These are phyloP conservation scores for Cutaneotrichosporon sp. DNA, from an alignment of 1,284 basidiomycete species.

Conservation along the genomic window DNA sequence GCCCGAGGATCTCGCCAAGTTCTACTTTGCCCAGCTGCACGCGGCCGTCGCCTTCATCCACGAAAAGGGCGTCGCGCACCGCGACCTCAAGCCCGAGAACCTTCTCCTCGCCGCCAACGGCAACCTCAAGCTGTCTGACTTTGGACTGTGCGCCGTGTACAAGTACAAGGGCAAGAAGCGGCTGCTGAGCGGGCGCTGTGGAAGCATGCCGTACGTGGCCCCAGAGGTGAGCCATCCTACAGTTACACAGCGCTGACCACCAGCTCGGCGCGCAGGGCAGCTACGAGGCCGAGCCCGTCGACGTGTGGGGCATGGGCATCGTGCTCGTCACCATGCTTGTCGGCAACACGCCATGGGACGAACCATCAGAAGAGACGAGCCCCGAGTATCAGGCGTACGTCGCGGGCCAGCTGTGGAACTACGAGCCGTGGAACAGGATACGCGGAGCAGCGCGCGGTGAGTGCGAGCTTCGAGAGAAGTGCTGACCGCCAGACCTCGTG, in stretches of 20 bases:
- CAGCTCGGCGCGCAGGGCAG: constrained; percentile 52
- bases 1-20: constrained; percentile 82
- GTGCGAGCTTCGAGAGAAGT: constrained; percentile 24
- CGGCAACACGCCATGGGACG: constrained; percentile 98
- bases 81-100: constrained; percentile 97
- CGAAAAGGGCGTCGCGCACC: constrained; percentile 85
- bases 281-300: constrained; percentile 89
- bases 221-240: constrained; percentile 67
- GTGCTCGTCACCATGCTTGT: constrained; percentile 89
- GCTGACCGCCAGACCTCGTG: constrained; percentile 63
- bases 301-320: constrained; percentile 96
- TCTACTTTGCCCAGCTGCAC: constrained; percentile 88
- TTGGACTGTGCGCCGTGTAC: constrained; percentile 91
- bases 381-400: constrained; percentile 78
- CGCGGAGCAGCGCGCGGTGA: constrained; percentile 63
- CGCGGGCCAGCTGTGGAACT: constrained; percentile 71
- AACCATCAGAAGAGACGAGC: constrained; percentile 71
- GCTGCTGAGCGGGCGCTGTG: constrained; percentile 79
- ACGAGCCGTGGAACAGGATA: constrained; percentile 81
- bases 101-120: constrained; percentile 75
- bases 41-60: constrained; percentile 81
- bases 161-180: constrained; percentile 82
- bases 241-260: constrained; percentile 22
- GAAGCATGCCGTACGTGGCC: constrained; percentile 92
- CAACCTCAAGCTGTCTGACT: constrained; percentile 88